phyloP scores from a whole-genome alignment of 75 land plant species.

The Azolla pinnata region DNA sequence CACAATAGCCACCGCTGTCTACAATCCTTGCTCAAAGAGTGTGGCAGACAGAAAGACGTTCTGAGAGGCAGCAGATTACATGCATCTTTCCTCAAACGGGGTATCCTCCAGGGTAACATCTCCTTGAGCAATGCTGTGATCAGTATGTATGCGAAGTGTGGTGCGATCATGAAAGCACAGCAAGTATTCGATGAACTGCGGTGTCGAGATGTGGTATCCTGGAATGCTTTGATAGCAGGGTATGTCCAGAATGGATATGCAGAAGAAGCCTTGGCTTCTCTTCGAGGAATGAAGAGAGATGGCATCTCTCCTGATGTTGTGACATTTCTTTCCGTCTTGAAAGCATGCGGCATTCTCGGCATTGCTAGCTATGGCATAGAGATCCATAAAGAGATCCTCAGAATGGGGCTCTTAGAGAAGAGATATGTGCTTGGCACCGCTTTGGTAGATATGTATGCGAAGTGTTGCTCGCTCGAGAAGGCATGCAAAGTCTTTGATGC shows the following conservation, averaged over 20 bases:
- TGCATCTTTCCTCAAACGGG: neutral
- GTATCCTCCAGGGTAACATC: slow-evolving; percentile 16
- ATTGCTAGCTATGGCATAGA: slow-evolving; percentile 37
- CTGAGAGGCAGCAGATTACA: slow-evolving; percentile 1
- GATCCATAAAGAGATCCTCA: slow-evolving; percentile 26
- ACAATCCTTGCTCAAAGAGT: neutral
- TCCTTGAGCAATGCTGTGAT: slow-evolving; percentile 14
- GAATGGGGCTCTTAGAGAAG: neutral
- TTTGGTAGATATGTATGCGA: too few species aligned
- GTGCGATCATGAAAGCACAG: slow-evolving; percentile 7
- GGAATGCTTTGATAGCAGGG: slow-evolving; percentile 66
- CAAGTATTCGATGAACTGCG: slow-evolving; percentile 14
- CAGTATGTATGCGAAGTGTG: slow-evolving; percentile 17
- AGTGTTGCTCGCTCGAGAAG: too few species aligned
- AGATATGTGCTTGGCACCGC: too few species aligned
- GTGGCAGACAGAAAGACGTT: neutral
- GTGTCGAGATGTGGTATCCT: slow-evolving; percentile 25
- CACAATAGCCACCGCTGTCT: too few species aligned
- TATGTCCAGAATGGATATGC: slow-evolving; percentile 37
- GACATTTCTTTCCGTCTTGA: slow-evolving; percentile 44
- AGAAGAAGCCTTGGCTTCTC: slow-evolving; percentile 29
- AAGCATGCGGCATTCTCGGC: slow-evolving; percentile 43
- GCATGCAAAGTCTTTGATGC: too few species aligned
- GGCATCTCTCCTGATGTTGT: slow-evolving; percentile 38
- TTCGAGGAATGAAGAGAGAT: slow-evolving; percentile 37